phyloP scores from a whole-genome alignment of 768 basidiomycete species.

The Cystobasidiopsis lactophilus region DNA sequence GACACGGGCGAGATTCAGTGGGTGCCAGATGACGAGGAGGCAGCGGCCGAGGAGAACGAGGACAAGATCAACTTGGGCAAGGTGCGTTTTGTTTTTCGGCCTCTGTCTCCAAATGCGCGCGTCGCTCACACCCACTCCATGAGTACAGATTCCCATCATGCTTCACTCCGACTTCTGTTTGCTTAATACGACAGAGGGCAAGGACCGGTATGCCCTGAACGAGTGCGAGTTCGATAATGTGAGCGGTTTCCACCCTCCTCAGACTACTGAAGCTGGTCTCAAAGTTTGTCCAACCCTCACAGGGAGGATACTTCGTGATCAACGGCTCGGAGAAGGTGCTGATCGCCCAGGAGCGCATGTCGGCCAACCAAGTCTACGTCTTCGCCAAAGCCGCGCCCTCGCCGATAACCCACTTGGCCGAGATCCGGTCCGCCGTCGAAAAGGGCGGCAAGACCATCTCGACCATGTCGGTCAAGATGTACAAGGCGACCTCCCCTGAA shows the following conservation, averaged over 20 bases:
- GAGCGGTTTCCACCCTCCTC: not conserved
- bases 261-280: not conserved
- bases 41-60: constrained; percentile 22
- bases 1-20: not conserved
- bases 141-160: constrained; percentile 96
- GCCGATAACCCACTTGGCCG: constrained; percentile 82
- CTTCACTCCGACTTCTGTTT: constrained; percentile 87
- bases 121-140: no score
- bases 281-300: not conserved
- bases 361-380: constrained; percentile 96
- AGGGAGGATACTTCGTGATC: constrained; percentile 98
- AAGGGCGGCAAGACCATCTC: constrained; percentile 95
- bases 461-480: constrained; percentile 90
- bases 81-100: constrained; percentile 27
- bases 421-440: constrained; percentile 92
- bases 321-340: constrained; percentile 99
- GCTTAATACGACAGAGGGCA: constrained; percentile 51
- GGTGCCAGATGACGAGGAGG: constrained; percentile 9
- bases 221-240: constrained; percentile 87
- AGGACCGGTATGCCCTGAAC: constrained; percentile 69
- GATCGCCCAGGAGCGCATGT: constrained; percentile 98
- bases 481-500: constrained; percentile 27
- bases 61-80: constrained; percentile 83
- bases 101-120: no score
- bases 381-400: constrained; percentile 95